phyloP scores from a whole-genome alignment of 2,329 filamentous ascomycete species.

The Rhinocladiella mackenziei region DNA sequence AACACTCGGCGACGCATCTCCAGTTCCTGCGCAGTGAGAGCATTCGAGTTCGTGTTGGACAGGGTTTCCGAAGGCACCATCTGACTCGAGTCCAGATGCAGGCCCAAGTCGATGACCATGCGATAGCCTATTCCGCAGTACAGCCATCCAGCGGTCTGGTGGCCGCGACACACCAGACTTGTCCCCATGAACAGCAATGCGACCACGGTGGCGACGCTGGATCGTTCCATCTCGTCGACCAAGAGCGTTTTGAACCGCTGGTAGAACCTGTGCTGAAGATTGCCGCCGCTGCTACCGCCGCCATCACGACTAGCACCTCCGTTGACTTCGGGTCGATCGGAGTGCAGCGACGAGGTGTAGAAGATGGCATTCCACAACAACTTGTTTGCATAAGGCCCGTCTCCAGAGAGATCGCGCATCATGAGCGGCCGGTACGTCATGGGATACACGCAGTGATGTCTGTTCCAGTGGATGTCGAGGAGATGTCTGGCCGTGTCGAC shows the following conservation, averaged over 20 bases:
- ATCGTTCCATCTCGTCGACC: not conserved
- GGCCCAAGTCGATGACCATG: conserved; percentile 40
- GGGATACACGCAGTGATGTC: conserved; percentile 39
- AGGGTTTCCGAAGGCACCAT: not conserved
- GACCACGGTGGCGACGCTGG: not conserved
- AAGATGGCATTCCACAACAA: conserved; percentile 37
- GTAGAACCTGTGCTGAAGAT: conserved; percentile 3
- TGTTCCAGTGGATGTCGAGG: conserved; percentile 36
- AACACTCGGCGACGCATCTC: conserved; percentile 34
- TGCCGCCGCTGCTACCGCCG: not conserved
- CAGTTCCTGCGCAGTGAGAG: conserved; percentile 23
- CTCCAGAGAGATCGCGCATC: conserved; percentile 38
- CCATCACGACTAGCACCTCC: no score
- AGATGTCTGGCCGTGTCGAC: conserved; percentile 38
- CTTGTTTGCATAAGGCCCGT: conserved; percentile 39
- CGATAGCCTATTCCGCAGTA: conserved; percentile 38
- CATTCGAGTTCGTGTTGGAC: not conserved
- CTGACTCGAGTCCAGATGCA: conserved; percentile 30
- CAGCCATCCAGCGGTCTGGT: conserved; percentile 37
- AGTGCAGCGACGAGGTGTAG: not conserved
- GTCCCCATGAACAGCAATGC: conserved; percentile 1
- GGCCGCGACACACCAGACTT: conserved; percentile 20
- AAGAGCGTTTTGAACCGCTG: not conserved
- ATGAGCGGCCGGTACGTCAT: conserved; percentile 41
- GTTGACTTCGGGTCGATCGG: no score